Evolutionary conservation across 1,139 yeast species (phyloP), one percentile per base, ranked within the genome.

Genomic region (Suhomyces coccinellae): DNA sequence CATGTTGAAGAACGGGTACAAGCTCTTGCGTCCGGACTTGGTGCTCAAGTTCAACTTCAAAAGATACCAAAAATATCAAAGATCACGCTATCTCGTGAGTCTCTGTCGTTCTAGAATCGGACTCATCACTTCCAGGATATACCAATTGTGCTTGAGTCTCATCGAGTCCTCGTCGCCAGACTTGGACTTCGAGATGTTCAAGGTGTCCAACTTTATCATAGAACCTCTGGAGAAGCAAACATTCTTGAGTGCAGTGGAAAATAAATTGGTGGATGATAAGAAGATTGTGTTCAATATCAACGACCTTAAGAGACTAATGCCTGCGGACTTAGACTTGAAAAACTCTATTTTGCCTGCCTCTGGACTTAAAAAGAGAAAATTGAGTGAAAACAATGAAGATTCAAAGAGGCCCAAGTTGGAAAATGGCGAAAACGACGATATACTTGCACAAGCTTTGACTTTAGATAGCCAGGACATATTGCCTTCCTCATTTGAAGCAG

Each of bases 101-200:
- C 73, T 87, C 42, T 87, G 85, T 15, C 74, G 75, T 33, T 82
- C 85, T 40, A 75, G 91, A 48, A 67, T 90, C 38, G 99, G 99
- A 6, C 65, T 75, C 11, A 65, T 85, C 3, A 74, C 95, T 0
- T 77, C 95, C 0, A 68, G 73, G 41, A 75, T 95, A 7, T 93
- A 86, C 59, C 73, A 76, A 43, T 66, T 75, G 8, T 81, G 85
- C 6, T 73, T 93, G 50, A 58, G 67, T 36, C 60, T 77, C 33
- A 71, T 87, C 28, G 97, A 90, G 61, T 73, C 71, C 46, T 66
- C 70, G 39, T 71, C 85, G 6, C 80, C 84, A 10, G 69, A 64
- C 26, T 58, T 63, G 33, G 55, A 53, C 31, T 72, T 66, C 40
- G 64, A 61, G 26, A 62, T 69, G 38, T 53, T 65, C 29, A 49